These are phyloP conservation scores for Aureobasidium sp. DNA, from an alignment of 2,329 filamentous ascomycete genomes.

Conservation along the genomic window DNA sequence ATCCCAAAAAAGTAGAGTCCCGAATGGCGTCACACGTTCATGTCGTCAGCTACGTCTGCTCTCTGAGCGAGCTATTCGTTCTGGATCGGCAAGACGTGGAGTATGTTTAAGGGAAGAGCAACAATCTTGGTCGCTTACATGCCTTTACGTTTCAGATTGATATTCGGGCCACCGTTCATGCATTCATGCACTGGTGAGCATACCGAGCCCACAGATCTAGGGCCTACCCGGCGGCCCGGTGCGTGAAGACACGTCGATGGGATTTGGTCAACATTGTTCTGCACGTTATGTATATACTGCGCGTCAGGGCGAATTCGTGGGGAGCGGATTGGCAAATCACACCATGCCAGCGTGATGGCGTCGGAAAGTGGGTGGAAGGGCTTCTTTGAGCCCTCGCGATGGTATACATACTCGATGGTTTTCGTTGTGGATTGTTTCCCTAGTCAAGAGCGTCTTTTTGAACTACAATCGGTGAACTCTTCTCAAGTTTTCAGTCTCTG, in stretches of 20 bases:
- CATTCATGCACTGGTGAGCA: background rate
- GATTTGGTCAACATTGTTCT: background rate
- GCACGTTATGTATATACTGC: background rate
- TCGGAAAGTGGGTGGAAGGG: background rate
- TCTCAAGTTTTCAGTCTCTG: background rate
- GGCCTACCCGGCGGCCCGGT: background rate
- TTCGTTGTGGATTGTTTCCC: no score
- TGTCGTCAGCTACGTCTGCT: background rate
- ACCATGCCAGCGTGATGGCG: slow-evolving; percentile 1
- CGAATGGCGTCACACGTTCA: background rate
- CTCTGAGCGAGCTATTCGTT: background rate
- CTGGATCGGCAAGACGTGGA: background rate
- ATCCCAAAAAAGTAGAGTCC: background rate
- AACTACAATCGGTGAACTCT: background rate
- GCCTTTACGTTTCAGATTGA: background rate
- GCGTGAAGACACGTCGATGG: background rate
- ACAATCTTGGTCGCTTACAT: background rate
- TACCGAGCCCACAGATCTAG: background rate
- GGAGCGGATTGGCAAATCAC: background rate
- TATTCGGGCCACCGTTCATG: background rate
- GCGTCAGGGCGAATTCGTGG: background rate
- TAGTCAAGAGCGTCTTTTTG: background rate
- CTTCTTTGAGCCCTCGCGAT: background rate
- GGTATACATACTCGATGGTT: background rate
- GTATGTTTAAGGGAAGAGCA: background rate